phyloP scores from a whole-genome alignment of 2,329 filamentous ascomycete genomes.

The Beauveria scarabaeidicola region DNA sequence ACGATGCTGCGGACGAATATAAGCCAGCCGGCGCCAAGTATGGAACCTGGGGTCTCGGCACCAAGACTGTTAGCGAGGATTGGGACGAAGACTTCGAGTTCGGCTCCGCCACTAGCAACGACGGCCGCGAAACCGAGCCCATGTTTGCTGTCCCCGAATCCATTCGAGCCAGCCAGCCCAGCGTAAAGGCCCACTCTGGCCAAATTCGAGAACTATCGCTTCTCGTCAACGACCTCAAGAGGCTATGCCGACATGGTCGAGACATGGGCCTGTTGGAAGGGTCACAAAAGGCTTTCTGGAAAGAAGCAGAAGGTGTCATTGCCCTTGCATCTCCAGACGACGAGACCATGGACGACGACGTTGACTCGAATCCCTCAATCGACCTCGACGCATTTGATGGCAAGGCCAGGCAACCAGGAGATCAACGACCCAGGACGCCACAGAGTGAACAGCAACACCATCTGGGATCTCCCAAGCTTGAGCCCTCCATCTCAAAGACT shows the following conservation, averaged over 20 bases:
- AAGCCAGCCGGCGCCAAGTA: constrained; percentile 58
- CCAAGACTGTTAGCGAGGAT: constrained; percentile 72
- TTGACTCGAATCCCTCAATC: constrained; percentile 29
- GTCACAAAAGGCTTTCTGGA: constrained; percentile 55
- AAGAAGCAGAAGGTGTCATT: constrained; percentile 80
- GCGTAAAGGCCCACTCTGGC: constrained; percentile 75
- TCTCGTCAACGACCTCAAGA: constrained; percentile 75
- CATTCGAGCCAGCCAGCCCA: constrained; percentile 74
- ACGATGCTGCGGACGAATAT: constrained; percentile 49
- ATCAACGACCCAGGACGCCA: constrained; percentile 35
- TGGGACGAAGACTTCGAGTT: constrained; percentile 91
- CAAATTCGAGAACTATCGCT: constrained; percentile 74
- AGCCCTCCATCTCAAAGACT: constrained; percentile 38
- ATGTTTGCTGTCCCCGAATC: constrained; percentile 53
- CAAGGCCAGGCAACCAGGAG: constrained; percentile 37
- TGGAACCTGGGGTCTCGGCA: constrained; percentile 73
- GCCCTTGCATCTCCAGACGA: constrained; percentile 68
- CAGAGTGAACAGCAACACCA: constrained; percentile 36
- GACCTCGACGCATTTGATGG: constrained; percentile 32
- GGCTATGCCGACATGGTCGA: constrained; percentile 61
- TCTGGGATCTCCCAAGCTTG: constrained; percentile 33
- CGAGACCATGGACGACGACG: constrained; percentile 29
- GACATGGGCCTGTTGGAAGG: constrained; percentile 58
- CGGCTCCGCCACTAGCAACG: constrained; percentile 34
- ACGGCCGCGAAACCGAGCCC: constrained; percentile 26